Evolutionary conservation across 345 rosid species (phyloP), one percentile per base, ranked within the genome.

Genomic region (Eucalyptus polybractea): DNA sequence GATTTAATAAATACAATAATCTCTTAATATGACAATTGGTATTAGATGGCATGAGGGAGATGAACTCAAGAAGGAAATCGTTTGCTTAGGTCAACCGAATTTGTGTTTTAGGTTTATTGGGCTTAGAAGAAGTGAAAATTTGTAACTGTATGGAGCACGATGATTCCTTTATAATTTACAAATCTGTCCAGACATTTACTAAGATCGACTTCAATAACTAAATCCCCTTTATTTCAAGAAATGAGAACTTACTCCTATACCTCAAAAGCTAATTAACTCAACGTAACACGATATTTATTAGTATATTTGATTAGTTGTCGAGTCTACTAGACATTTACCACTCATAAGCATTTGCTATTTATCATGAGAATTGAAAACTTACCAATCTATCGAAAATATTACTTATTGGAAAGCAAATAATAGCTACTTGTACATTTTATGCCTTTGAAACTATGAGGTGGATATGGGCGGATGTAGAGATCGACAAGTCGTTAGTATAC

Each of bases 261-360:
- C n/a, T 7, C 69, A 62, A 62, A 60, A 62, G 17, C 69, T 29
- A 62, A 29, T 27, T 29, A 29, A 62, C 7, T 62, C 69, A 29
- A 29, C 0, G 0, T 13, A 62, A 13, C 33, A 62, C 5, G 2
- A 13, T 29, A 62, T 0, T 29, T 27, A 29, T 29, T 62, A 29
- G 4, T 29, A 62, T 62, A 29, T n/a, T 62, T 24, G n/a, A 27
- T 60, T 25, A 60, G 67, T 25, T 11, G 65, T 27, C n/a, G 9
- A 62, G 69, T 29, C 69, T 62, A 29, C 33, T 60, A 62, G 33
- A 29, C 16, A 62, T 62, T 62, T 62, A 29, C 17, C 33, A 29
- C n/a, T 62, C 16, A 27, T 60, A 27, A 27, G 13, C 31, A n/a
- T 27, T 1, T 0, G 69, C 69, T 29, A 27, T 60, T 22, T 60